Base-by-base conservation (phyloP, 495 filamentous ascomycete species). In the Podospora tetraspora region DNA sequence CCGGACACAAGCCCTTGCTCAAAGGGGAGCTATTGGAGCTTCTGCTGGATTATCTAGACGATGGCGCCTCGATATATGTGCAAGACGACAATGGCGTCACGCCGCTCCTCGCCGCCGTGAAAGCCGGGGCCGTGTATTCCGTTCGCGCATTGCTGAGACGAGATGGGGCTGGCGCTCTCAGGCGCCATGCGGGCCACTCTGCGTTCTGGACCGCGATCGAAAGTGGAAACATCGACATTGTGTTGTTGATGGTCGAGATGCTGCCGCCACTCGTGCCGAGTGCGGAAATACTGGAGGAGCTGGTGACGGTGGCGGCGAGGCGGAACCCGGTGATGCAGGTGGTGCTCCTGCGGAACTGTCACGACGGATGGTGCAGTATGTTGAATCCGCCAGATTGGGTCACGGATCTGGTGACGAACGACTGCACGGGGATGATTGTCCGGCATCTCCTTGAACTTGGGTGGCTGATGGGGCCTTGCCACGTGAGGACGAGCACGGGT, bases 401-500 rank as follows among this genome's bases (percentile, higher is more conserved):
- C n/a, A 21, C 5, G 37, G 52, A 30, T 21, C 52, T 65, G 21
- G 63, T 65, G 52, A 16, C 27, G 25, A 65, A 65, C n/a, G 63
- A 65, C 25, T 25, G 22, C 43, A 65, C 63, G 12, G 63, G 63
- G 24, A 23, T 12, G 8, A 11, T 65, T 16, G 63, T 59, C 37
- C 19, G 25, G 10, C 30, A 9, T 24, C 25, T 65, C 1, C 25
- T 59, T 4, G 19, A 29, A 6, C 6, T n/a, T 8, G 16, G 43
- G 43, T 52, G 25, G 1, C 23, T n/a, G 63, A 19, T 10, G 56
- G 12, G 7, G 32, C 8, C 1, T 19, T 23, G 13, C 0, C 13
- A 2, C 21, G 43, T 1, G 7, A n/a, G 8, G 56, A 57, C 19
- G 63, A 65, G 13, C 63, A 65, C 63, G 63, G 63, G 16, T 65